These are phyloP conservation scores for Hericium alpestre DNA, from an alignment of 768 basidiomycete genomes.

Conservation along the genomic window DNA sequence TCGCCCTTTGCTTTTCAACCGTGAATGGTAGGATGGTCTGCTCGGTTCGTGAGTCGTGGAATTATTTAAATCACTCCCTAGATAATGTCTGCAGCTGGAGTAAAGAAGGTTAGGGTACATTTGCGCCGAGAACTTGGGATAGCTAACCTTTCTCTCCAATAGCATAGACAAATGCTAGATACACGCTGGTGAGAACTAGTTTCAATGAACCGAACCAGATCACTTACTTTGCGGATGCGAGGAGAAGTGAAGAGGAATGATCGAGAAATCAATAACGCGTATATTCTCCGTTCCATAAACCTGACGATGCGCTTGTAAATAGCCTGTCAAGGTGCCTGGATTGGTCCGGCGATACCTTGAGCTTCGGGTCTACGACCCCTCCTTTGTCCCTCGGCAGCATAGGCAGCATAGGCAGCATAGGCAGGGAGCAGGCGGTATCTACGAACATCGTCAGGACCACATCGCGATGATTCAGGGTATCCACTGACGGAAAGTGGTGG, in stretches of 20 bases:
- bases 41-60: too few relatives aligned
- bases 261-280: conserved; percentile 45
- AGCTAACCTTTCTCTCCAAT: conserved; percentile 37
- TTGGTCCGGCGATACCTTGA: conserved; percentile 25
- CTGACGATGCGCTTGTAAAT: conserved; percentile 11
- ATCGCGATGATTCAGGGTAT: not conserved
- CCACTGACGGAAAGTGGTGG: conserved; percentile 16
- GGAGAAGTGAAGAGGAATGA: conserved; percentile 40
- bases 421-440: conserved; percentile 40
- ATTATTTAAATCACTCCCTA: conserved; percentile 10
- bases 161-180: conserved; percentile 31
- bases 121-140: not conserved
- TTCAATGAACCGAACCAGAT: too few relatives aligned
- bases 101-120: not conserved
- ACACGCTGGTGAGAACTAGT: not conserved
- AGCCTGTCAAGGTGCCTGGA: not conserved
- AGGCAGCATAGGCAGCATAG: too few relatives aligned
- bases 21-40: too few relatives aligned
- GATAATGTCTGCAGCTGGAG: conserved; percentile 20
- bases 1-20: too few relatives aligned
- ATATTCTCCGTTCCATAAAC: conserved; percentile 50
- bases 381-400: conserved; percentile 40
- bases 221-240: conserved; percentile 35
- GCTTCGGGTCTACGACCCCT: conserved; percentile 39
- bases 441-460: not conserved